A percentile compares a stretch with the other conserved stretches of the same genome.
These are phyloP conservation scores for Vanderwaltozyma tropicalis DNA, from an alignment of 805 yeast genomes.

Conservation along the genomic window DNA sequence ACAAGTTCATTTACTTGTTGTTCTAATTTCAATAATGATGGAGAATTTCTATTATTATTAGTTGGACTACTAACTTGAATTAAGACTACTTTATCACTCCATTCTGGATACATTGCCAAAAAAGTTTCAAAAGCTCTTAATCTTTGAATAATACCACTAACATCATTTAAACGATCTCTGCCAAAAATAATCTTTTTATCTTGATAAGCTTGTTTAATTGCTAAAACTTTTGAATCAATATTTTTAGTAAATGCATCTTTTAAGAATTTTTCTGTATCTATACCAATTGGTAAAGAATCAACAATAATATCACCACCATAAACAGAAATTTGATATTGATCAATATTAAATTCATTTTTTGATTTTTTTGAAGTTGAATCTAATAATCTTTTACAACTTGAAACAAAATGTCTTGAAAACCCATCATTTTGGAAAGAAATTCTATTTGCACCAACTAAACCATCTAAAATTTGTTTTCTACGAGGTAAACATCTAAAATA, in stretches of 20 bases:
- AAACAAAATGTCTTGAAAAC: conserved; percentile 82
- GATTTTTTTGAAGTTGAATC: conserved; percentile 57
- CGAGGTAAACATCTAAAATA: conserved; percentile 83
- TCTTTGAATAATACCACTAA: conserved; percentile 89
- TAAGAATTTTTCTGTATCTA: conserved; percentile 62
- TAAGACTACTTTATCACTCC: conserved; percentile 77
- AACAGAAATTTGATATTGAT: conserved; percentile 39
- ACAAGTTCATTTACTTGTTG: conserved; percentile 76
- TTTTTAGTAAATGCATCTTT: conserved; percentile 38
- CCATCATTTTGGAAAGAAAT: conserved; percentile 80
- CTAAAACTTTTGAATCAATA: conserved; percentile 53
- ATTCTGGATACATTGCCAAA: conserved; percentile 82
- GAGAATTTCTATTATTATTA: conserved; percentile 20
- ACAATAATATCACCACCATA: conserved; percentile 72
- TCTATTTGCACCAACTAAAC: conserved; percentile 82
- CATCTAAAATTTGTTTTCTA: conserved; percentile 73
- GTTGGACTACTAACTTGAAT: conserved; percentile 84
- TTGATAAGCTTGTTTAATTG: conserved; percentile 52
- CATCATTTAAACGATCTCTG: conserved; percentile 83
- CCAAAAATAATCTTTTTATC: conserved; percentile 79
- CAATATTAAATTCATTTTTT: conserved; percentile 20
- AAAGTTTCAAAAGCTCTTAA: conserved; percentile 84
- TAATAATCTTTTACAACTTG: conserved; percentile 77
- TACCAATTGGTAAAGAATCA: conserved; percentile 79
- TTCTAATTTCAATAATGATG: conserved; percentile 51